Base-by-base conservation (phyloP, 1,139 yeast genomes). In the Wickerhamomyces sp. region DNA sequence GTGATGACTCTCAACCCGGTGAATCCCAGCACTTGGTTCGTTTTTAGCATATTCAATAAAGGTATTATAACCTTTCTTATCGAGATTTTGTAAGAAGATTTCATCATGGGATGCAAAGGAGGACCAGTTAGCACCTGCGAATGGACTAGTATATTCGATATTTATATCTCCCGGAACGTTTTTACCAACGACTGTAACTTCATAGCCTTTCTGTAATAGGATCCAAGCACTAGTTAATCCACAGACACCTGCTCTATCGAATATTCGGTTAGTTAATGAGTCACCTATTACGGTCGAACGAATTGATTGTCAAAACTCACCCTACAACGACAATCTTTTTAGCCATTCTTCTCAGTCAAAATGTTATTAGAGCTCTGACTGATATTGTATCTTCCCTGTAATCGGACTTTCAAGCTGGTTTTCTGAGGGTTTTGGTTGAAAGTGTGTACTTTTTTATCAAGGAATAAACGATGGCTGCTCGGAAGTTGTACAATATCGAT, bases 51-150 rank as follows among this genome's bases (percentile, higher is more conserved):
- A 55, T 31, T 64, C 53, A 48, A 68, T 62, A 57, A 83, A 79
- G 45, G 66, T 66, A 10, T 54, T 43, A 48, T 74, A 76, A 0
- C 88, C 81, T 0, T 81, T 68, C 45, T 74, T 64, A 43, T 67
- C 67, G 32, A 69, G 61, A 43, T 78, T 81, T 37, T 69, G 64
- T 11, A 60, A 58, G 39, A 78, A 81, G 5, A 58, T 52, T 2
- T 62, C 68, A 35, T 66, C 63, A 29, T 42, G 45, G 1, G 54
- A 36, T 4, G 88, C 89, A 50, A 74, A 75, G 13, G 90, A 86
- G 41, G 84, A 65, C 68, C 79, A 84, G 61, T 84, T 89, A 6
- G 91, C 93, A 2, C 93, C 93, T 0, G 90, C 89, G 78, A 84
- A 81, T 1, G 84, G 78, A 0, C 88, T 80, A 0, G 91, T 80